Base-by-base conservation (phyloP, 257 asterid species). In the Capsicum chinense region DNA sequence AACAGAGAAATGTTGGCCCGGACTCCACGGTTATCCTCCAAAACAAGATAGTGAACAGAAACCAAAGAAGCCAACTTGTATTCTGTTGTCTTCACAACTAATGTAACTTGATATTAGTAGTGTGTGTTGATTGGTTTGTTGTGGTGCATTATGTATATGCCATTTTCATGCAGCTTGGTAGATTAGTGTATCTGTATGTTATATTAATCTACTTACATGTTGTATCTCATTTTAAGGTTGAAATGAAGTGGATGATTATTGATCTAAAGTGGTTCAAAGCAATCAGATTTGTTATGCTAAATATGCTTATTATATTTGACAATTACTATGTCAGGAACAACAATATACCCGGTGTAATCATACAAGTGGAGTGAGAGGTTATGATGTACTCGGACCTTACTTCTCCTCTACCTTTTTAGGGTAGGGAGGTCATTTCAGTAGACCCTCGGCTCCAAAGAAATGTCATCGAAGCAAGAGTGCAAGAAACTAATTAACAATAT, bases 61-160 rank as follows among this genome's bases (percentile, higher is more conserved):
- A 26, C 57, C 42, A 35, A 56, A 83, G 71, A 85, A 85, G 88
- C 84, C 90, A 78, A 82, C 79, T 82, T 39, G 54, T 9, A 6
- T n/a, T 71, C 63, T 71, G 80, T 83, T 80, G 89, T 81, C 87
- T 81, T 47, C 70, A 44, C 44, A 19, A 68, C 33, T 58, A 83
- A 67, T 63, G 58, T 37, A 14, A 42, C 56, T 21, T 9, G 56
- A 16, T 39, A 17, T 26, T 59, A 60, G 58, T 59, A 60, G 58
- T 81, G 2, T 33, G 47, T 60, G 39, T 52, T 26, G 10, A 52
- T 54, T 14, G 59, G 35, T 44, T 21, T 50, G 16, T 44, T 44
- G 39, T 73, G 39, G n/a, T 76, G 81, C 81, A 76, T 52, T 76
- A 7, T 76, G 62, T 76, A 0, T 52, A 52, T 76, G 7, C 81